Conservation (phyloP, 2,329 filamentous ascomycete genomes). For the Aspergillus terreus region DNA sequence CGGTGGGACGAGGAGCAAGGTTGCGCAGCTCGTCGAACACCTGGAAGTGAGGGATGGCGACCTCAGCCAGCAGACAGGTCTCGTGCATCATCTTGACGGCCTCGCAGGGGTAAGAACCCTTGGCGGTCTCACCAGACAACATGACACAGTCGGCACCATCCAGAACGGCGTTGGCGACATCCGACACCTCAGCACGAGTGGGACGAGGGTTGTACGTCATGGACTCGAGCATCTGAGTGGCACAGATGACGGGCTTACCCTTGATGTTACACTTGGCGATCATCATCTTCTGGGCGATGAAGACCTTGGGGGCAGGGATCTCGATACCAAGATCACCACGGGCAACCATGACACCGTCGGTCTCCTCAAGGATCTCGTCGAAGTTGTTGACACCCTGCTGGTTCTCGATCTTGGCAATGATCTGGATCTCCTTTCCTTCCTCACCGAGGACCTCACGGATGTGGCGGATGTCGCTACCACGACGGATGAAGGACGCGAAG, state of each 20-base stretch:
- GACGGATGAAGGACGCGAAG: slow-evolving; percentile 97
- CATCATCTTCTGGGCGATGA: slow-evolving; percentile 99
- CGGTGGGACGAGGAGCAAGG: slow-evolving; percentile 76
- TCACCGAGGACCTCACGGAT: slow-evolving; percentile 89
- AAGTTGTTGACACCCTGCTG: slow-evolving; percentile 99
- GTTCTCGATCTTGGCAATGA: slow-evolving; percentile 99
- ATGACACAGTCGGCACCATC: slow-evolving; percentile 99
- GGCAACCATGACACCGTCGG: slow-evolving; percentile 99
- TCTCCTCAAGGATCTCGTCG: slow-evolving; percentile 89
- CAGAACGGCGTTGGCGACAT: slow-evolving; percentile 96
- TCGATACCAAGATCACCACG: slow-evolving; percentile 98
- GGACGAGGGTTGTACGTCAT: slow-evolving; percentile 99
- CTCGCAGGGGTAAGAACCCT: slow-evolving; percentile 90
- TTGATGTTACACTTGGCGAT: slow-evolving; percentile 99
- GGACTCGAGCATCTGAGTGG: slow-evolving; percentile 99
- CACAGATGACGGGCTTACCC: slow-evolving; percentile 97
- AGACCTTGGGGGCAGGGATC: slow-evolving; percentile 97
- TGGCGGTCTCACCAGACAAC: slow-evolving; percentile 98
- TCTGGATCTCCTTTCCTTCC: slow-evolving; percentile 94
- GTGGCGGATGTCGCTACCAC: slow-evolving; percentile 84
- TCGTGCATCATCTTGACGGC: slow-evolving; percentile 98
- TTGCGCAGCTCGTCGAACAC: slow-evolving; percentile 94
- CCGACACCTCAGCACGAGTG: slow-evolving; percentile 95
- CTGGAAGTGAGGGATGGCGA: slow-evolving; percentile 93
- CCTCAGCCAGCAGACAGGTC: slow-evolving; percentile 93